Evolutionary conservation across 2,329 filamentous ascomycete genomes (phyloP).

Genomic region (Calonectria henricotiae): DNA sequence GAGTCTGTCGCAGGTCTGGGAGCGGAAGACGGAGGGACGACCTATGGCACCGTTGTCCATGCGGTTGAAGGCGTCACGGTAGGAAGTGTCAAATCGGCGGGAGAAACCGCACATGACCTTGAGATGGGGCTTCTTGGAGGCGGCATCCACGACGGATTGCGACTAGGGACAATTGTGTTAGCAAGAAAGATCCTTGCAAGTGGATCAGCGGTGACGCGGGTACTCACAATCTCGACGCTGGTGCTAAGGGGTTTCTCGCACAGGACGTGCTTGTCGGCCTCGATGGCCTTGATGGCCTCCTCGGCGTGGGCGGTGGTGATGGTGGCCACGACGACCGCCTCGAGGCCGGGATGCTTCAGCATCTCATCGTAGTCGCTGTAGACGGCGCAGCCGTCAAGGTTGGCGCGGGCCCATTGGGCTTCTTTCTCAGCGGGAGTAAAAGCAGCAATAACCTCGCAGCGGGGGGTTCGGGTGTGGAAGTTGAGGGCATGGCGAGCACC

Average conservation of each 20-base stretch:
- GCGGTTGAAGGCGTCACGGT: conserved; percentile 73
- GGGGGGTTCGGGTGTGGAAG: conserved; percentile 50
- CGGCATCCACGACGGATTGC: conserved; percentile 73
- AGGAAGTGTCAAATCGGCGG: conserved; percentile 74
- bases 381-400: conserved; percentile 48
- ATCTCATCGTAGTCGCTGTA: conserved; percentile 51
- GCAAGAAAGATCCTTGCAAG: not conserved
- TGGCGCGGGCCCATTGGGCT: conserved; percentile 47
- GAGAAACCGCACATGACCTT: conserved; percentile 72
- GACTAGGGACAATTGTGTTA: conserved; percentile 61
- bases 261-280: conserved; percentile 50
- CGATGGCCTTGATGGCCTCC: conserved; percentile 52
- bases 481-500: conserved; percentile 52
- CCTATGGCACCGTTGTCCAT: conserved; percentile 73
- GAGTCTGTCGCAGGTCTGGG: conserved; percentile 79
- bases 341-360: conserved; percentile 51
- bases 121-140: conserved; percentile 70
- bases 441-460: conserved; percentile 49
- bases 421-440: conserved; percentile 50
- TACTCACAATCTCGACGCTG: conserved; percentile 69
- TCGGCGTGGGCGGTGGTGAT: conserved; percentile 51
- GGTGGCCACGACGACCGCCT: conserved; percentile 51
- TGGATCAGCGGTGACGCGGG: not conserved
- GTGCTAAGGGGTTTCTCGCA: conserved; percentile 52
- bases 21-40: conserved; percentile 74